Percentiles rank a stretch among this genome's conserved stretches.
Evolutionary conservation across 352 stramenopile genomes (phyloP).

Genomic region (Phytophthora fragariae): DNA sequence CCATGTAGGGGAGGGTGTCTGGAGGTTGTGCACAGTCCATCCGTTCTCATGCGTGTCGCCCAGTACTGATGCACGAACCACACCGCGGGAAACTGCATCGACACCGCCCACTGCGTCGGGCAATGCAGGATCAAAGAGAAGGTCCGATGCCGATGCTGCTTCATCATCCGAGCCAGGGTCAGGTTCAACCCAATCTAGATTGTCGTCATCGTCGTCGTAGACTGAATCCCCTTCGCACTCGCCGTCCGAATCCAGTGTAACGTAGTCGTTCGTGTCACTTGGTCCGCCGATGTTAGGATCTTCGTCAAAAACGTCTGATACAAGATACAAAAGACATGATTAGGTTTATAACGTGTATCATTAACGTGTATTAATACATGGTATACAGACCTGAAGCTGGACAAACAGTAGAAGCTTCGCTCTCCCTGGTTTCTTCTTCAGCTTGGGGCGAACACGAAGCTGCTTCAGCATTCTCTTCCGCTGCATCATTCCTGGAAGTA

Average conservation of each 20-base stretch:
- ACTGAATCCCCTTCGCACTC: background rate
- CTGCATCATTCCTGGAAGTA: background rate
- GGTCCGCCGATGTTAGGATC: slow-evolving; percentile 4
- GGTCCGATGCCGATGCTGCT: background rate
- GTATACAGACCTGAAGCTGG: background rate
- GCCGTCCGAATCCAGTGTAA: slow-evolving; percentile 13
- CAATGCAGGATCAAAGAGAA: slow-evolving; percentile 11
- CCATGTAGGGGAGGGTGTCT: slow-evolving; percentile 13
- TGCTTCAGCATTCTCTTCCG: too few relatives aligned
- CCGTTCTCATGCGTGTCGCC: background rate
- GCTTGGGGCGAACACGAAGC: too few relatives aligned
- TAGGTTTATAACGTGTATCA: slow-evolving; percentile 1
- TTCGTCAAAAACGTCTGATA: background rate
- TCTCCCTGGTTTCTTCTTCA: background rate
- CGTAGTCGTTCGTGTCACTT: slow-evolving; percentile 1
- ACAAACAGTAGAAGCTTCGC: background rate
- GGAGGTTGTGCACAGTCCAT: background rate
- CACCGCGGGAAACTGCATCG: background rate
- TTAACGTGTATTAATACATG: slow-evolving; percentile 9
- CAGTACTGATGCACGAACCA: background rate
- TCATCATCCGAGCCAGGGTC: background rate
- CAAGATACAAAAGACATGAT: slow-evolving; percentile 15
- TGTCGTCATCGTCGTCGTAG: slow-evolving; percentile 17
- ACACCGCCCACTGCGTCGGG: slow-evolving; percentile 2
- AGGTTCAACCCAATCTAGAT: background rate